Evolutionary conservation across 169 alveolate genomes (phyloP).

Genomic region (Prorocentrum cordatum): DNA sequence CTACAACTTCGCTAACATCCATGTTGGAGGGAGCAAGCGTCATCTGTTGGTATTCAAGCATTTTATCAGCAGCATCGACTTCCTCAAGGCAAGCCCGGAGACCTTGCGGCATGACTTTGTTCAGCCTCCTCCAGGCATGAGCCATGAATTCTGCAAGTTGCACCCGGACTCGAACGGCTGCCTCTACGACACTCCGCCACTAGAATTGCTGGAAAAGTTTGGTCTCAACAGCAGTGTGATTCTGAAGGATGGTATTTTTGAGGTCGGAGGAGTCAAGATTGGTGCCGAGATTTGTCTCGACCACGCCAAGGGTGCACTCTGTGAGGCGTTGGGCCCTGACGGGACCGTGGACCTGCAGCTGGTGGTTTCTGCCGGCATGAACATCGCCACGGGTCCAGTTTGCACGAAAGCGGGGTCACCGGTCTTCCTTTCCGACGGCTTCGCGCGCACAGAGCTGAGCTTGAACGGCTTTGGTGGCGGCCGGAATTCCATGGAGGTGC

Average conservation of each 20-base stretch:
- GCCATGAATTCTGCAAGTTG: neutral
- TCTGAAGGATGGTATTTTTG: neutral
- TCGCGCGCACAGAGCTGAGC: constrained; percentile 56
- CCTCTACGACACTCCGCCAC: neutral
- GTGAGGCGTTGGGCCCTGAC: neutral
- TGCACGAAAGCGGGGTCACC: constrained; percentile 40
- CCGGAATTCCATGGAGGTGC: no score
- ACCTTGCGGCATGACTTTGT: constrained; percentile 9
- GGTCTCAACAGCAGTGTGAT: constrained; percentile 8
- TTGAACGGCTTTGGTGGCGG: constrained; percentile 25
- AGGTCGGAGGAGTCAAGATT: constrained; percentile 15
- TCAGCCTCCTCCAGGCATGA: constrained; percentile 15
- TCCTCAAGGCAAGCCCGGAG: neutral
- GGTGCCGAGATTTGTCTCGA: constrained; percentile 45
- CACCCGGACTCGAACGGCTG: constrained; percentile 35
- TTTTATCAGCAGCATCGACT: constrained; percentile 42
- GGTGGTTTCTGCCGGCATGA: constrained; percentile 51
- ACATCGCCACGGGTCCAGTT: constrained; percentile 43
- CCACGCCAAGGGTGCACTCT: constrained; percentile 62
- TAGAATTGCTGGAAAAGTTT: neutral
- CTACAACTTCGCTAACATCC: constrained; percentile 33
- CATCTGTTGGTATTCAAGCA: constrained; percentile 6
- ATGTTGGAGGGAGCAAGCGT: constrained; percentile 39
- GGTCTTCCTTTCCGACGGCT: constrained; percentile 34
- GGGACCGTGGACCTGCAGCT: constrained; percentile 33